Evolutionary conservation across 1,284 basidiomycete genomes (phyloP).

Genomic region (Vanrija humicola): DNA sequence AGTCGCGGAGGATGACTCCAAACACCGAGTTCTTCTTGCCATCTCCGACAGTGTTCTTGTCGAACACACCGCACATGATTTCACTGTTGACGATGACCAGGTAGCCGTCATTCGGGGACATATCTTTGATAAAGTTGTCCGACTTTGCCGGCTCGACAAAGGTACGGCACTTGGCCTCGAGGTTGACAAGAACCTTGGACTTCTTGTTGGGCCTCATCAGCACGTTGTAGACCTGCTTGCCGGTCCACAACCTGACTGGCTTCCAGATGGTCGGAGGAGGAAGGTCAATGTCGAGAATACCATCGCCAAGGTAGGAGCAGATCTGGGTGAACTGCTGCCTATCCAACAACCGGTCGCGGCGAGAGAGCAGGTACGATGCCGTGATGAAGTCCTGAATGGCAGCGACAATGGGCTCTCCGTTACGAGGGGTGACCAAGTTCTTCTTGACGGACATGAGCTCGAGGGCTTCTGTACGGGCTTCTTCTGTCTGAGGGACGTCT

Average conservation of each 20-base stretch:
- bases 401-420: constrained; percentile 97
- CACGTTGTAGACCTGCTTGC: constrained; percentile 96
- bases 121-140: constrained; percentile 59
- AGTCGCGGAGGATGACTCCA: constrained; percentile 95
- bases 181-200: constrained; percentile 83
- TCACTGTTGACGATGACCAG: constrained; percentile 96
- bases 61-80: constrained; percentile 99
- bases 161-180: constrained; percentile 94
- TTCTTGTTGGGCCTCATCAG: constrained; percentile 91
- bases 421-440: constrained; percentile 94
- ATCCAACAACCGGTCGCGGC: constrained; percentile 89
- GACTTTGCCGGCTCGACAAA: constrained; percentile 70
- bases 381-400: constrained; percentile 99
- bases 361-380: constrained; percentile 90
- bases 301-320: constrained; percentile 91
- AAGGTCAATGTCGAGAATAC: constrained; percentile 86
- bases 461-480: constrained; percentile 94
- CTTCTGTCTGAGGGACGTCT: constrained; percentile 99
- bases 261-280: constrained; percentile 95
- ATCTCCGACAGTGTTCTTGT: constrained; percentile 96
- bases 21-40: constrained; percentile 99
- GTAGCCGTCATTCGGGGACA: constrained; percentile 97
- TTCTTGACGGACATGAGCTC: constrained; percentile 98
- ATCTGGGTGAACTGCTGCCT: constrained; percentile 94
- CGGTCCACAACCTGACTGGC: constrained; percentile 91